Conservation (phyloP, 2,329 filamentous ascomycete genomes). For the Trichoderma atrobrunneum region DNA sequence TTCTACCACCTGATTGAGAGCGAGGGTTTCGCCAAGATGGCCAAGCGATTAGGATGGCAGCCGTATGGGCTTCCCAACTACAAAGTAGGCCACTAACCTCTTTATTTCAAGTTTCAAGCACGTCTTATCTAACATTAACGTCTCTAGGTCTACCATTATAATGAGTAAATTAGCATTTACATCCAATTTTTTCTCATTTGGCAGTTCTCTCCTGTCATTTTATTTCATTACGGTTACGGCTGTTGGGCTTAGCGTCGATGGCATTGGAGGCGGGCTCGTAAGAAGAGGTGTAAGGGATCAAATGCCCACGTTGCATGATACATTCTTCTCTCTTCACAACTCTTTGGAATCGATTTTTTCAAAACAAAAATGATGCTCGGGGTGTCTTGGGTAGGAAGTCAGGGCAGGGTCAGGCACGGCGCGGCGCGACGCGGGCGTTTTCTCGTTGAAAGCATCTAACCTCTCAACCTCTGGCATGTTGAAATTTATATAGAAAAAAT, state of each 20-base stretch:
- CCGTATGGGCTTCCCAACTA: constrained; percentile 93
- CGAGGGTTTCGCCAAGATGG: constrained; percentile 98
- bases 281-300: background rate
- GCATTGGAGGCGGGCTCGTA: background rate
- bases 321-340: background rate
- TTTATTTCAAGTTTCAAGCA: background rate
- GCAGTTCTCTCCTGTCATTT: background rate
- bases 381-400: constrained; percentile 15
- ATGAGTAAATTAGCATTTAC: constrained; percentile 57
- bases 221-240: constrained; percentile 19
- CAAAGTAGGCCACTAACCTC: constrained; percentile 60
- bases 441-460: constrained; percentile 16
- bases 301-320: background rate
- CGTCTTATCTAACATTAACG: constrained; percentile 19
- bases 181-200: background rate
- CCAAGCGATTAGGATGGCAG: constrained; percentile 79
- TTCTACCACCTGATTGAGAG: constrained; percentile 98
- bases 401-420: constrained; percentile 13
- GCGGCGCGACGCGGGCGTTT: constrained; percentile 15
- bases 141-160: constrained; percentile 83
- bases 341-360: constrained; percentile 4
- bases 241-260: constrained; percentile 12
- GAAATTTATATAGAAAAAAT: constrained; percentile 9
- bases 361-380: background rate
- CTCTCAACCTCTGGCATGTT: constrained; percentile 4